Conservation (phyloP, 345 rosid genomes). For the Combretum micranthum region DNA sequence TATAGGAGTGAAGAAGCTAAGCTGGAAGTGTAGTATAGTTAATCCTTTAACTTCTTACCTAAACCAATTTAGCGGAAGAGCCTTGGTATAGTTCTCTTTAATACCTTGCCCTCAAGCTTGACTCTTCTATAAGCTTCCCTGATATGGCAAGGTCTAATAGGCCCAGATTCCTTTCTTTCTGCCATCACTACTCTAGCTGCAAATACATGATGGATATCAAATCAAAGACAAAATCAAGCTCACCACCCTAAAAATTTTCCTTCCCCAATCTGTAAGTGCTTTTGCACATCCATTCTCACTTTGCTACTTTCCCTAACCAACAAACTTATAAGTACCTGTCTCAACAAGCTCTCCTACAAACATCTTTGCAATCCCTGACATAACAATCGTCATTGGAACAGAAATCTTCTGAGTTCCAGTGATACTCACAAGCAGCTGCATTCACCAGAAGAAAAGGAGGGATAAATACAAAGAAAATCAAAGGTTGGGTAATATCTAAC, state of each 20-base stretch:
- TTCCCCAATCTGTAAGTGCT: neutral
- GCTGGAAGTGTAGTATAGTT: no score
- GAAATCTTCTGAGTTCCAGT: slow-evolving; percentile 80
- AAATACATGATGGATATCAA: slow-evolving; percentile 4
- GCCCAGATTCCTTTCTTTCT: slow-evolving; percentile 89
- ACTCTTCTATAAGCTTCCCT: slow-evolving; percentile 87
- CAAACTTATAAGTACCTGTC: slow-evolving; percentile 41
- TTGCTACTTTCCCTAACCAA: neutral
- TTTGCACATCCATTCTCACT: neutral
- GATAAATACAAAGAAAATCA: neutral
- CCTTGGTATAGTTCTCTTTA: slow-evolving; percentile 79
- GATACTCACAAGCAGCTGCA: slow-evolving; percentile 68
- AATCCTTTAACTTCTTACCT: no score
- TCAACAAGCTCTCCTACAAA: slow-evolving; percentile 99
- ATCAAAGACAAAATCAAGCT: neutral
- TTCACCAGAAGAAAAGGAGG: slow-evolving; percentile 9
- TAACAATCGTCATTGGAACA: slow-evolving; percentile 75
- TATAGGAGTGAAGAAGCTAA: no score
- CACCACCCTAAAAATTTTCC: neutral
- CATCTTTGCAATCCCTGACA: slow-evolving; percentile 94
- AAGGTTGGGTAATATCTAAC: no score
- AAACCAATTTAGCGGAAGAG: slow-evolving; percentile 51
- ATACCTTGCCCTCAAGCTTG: slow-evolving; percentile 84
- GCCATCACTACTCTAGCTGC: slow-evolving; percentile 84
- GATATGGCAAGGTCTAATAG: slow-evolving; percentile 92